phyloP scores from a whole-genome alignment of 1,284 basidiomycete genomes.

The Boletus albobrunnescens region DNA sequence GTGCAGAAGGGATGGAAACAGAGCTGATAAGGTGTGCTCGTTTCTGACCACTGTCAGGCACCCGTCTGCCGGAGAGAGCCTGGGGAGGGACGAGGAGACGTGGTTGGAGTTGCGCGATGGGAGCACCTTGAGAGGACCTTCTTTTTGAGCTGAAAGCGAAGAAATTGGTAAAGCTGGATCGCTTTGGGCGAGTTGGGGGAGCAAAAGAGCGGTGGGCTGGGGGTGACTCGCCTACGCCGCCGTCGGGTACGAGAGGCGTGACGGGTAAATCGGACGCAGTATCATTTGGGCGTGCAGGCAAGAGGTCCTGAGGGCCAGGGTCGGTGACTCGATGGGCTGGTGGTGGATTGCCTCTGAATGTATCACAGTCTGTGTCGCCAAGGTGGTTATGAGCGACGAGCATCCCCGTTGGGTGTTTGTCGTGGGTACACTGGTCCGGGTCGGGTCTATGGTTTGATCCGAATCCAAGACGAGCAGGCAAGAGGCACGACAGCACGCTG shows the following conservation, averaged over 20 bases:
- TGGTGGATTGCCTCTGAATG: slow-evolving; percentile 26
- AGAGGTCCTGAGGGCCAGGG: slow-evolving; percentile 2
- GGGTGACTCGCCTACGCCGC: slow-evolving; percentile 59
- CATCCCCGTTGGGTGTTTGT: slow-evolving; percentile 16
- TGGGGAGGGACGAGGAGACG: slow-evolving; percentile 9
- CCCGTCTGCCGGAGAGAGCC: slow-evolving; percentile 20
- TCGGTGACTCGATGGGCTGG: slow-evolving; percentile 9
- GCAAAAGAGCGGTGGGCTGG: slow-evolving; percentile 36
- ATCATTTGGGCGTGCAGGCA: too few species aligned
- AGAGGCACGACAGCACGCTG: slow-evolving; percentile 19
- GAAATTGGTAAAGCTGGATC: slow-evolving; percentile 47
- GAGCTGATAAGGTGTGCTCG: slow-evolving; percentile 16
- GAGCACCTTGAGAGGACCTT: slow-evolving; percentile 12
- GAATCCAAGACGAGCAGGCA: slow-evolving; percentile 26
- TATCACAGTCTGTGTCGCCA: slow-evolving; percentile 41
- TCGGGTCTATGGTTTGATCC: slow-evolving; percentile 8
- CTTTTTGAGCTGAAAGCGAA: slow-evolving; percentile 31
- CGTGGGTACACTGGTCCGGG: slow-evolving; percentile 1
- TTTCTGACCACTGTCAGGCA: slow-evolving; percentile 1
- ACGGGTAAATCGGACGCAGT: slow-evolving; percentile 32
- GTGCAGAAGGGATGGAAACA: slow-evolving; percentile 24
- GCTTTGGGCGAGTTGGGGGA: slow-evolving; percentile 33
- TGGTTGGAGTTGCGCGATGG: slow-evolving; percentile 14
- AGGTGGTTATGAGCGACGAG: slow-evolving; percentile 49
- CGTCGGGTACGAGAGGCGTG: slow-evolving; percentile 43